Conservation (phyloP, 1,284 basidiomycete species). For the Rhizopogon parksii region DNA sequence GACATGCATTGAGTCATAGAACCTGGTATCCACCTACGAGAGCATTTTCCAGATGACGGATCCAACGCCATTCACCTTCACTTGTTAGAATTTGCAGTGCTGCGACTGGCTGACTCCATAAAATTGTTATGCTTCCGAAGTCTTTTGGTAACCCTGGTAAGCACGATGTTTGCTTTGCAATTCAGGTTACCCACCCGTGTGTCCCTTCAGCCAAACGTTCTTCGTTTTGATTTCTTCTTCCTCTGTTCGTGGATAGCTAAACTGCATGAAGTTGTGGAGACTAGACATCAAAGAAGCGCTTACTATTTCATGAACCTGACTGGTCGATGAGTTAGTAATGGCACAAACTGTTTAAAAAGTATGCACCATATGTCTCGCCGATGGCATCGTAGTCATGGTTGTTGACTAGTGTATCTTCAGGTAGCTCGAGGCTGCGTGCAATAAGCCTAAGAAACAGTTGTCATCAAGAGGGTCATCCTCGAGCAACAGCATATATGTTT, state of each 20-base stretch:
- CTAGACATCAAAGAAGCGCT: slow-evolving; percentile 3
- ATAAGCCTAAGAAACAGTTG: slow-evolving; percentile 34
- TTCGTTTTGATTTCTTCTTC: slow-evolving; percentile 52
- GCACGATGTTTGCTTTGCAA: background rate
- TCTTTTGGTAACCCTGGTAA: slow-evolving; percentile 29
- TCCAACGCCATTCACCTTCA: slow-evolving; percentile 52
- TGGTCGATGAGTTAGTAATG: slow-evolving; percentile 19
- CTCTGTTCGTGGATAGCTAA: slow-evolving; percentile 37
- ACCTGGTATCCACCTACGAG: slow-evolving; percentile 31
- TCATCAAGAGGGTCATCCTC: background rate
- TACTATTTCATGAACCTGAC: slow-evolving; percentile 44
- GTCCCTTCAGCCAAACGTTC: slow-evolving; percentile 56
- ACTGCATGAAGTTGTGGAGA: background rate
- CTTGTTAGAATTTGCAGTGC: slow-evolving; percentile 49
- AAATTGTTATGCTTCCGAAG: slow-evolving; percentile 49
- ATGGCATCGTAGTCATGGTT: slow-evolving; percentile 41
- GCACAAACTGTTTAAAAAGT: too few species aligned
- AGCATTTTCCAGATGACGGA: slow-evolving; percentile 53
- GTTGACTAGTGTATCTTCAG: slow-evolving; percentile 47
- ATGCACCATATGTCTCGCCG: slow-evolving; percentile 42
- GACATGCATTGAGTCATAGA: background rate
- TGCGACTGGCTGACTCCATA: slow-evolving; percentile 56
- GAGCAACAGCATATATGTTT: background rate
- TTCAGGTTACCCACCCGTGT: slow-evolving; percentile 38
- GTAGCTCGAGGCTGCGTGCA: slow-evolving; percentile 52